phyloP scores from a whole-genome alignment of 441 rosid genomes.

The Gossypium trilobum region DNA sequence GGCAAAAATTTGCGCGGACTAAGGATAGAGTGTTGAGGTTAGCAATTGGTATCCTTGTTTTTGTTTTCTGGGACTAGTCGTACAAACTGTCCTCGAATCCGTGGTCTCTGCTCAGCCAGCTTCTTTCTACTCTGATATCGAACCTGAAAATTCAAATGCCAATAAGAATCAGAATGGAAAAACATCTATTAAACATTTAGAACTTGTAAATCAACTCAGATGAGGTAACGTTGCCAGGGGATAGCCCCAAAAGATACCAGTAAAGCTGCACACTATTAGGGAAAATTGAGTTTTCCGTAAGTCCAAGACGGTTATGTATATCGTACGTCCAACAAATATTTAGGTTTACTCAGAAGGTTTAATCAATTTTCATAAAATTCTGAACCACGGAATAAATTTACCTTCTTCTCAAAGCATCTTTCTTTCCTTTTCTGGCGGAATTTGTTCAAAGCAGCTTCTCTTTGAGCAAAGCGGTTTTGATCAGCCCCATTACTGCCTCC shows the following conservation, averaged over 20 bases:
- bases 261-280: neutral
- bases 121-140: constrained; percentile 49
- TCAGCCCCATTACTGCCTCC: constrained; percentile 15
- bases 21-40: constrained; percentile 6
- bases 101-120: constrained; percentile 47
- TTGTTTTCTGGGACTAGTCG: constrained; percentile 25
- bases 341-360: neutral
- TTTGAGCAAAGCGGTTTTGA: constrained; percentile 24
- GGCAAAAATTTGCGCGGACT: neutral
- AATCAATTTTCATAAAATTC: neutral
- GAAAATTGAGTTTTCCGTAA: neutral
- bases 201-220: constrained; percentile 9
- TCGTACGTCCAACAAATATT: neutral
- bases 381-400: constrained; percentile 15
- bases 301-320: neutral
- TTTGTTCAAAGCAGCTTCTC: constrained; percentile 53
- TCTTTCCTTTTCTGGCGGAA: constrained; percentile 56
- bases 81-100: constrained; percentile 43
- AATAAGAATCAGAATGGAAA: neutral
- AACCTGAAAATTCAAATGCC: constrained; percentile 25
- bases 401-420: constrained; percentile 60
- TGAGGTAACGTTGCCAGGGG: neutral
- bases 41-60: constrained; percentile 17
- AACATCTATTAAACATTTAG: neutral
- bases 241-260: neutral